Evolutionary conservation across 148 eudicot genomes (phyloP).

Genomic region (Vaccinium corymbosum): DNA sequence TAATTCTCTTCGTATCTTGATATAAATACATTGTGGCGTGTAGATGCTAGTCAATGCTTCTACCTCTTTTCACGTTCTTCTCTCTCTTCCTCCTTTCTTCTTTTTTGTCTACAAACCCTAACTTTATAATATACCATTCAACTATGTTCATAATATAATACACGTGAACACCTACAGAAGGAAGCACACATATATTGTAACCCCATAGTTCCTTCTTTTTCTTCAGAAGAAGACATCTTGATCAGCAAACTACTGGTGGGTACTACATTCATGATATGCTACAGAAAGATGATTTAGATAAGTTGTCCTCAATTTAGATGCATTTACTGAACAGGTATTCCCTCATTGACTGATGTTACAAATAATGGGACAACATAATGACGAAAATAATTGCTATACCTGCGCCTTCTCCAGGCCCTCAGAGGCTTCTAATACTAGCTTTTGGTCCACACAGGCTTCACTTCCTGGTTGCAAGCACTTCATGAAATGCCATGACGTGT

Average conservation of each 20-base stretch:
- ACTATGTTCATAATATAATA: background rate
- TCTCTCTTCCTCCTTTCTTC: too few species aligned
- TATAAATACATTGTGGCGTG: too few species aligned
- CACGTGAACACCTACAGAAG: background rate
- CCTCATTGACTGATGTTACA: background rate
- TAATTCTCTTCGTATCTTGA: too few species aligned
- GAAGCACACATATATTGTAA: background rate
- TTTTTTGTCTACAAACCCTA: too few species aligned
- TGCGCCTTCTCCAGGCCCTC: conserved; percentile 85
- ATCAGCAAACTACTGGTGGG: background rate
- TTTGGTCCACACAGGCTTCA: conserved; percentile 60
- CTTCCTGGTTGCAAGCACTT: conserved; percentile 65
- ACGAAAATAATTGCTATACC: conserved; percentile 33
- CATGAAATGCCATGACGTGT: conserved; percentile 60
- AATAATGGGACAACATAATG: background rate
- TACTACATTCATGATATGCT: background rate
- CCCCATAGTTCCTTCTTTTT: background rate
- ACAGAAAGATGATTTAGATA: background rate
- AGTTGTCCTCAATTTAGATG: conserved; percentile 4
- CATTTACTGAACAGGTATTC: background rate
- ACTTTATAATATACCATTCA: too few species aligned
- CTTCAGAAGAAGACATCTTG: conserved; percentile 1
- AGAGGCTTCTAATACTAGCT: conserved; percentile 75
- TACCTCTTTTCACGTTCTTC: too few species aligned
- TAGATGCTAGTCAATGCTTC: too few species aligned